Evolutionary conservation across 495 filamentous ascomycete genomes (phyloP).

Genomic region (Cercophora sp.): DNA sequence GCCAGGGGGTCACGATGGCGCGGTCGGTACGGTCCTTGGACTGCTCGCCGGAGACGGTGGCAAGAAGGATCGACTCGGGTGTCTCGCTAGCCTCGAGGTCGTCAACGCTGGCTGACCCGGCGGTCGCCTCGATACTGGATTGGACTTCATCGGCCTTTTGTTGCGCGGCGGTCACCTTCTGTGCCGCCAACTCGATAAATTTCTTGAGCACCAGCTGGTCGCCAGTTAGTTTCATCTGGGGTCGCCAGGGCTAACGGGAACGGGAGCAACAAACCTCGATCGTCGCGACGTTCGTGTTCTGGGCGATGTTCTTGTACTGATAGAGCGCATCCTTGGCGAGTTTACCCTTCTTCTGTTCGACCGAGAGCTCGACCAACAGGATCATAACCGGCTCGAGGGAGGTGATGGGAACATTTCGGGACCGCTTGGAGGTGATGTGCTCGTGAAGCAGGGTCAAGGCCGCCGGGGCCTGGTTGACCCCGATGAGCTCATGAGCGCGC

Average conservation of each 20-base stretch:
- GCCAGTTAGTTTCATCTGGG: conserved; percentile 21
- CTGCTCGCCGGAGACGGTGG: conserved; percentile 96
- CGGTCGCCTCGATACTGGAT: conserved; percentile 74
- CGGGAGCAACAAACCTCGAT: conserved; percentile 65
- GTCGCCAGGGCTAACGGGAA: neutral
- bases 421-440: conserved; percentile 97
- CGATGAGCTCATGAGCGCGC: conserved; percentile 96
- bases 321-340: conserved; percentile 97
- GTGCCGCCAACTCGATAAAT: conserved; percentile 94
- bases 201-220: conserved; percentile 80
- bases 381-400: conserved; percentile 98
- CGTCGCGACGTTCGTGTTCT: conserved; percentile 97
- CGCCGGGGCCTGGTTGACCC: conserved; percentile 86
- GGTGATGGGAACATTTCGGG: conserved; percentile 93
- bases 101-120: conserved; percentile 64
- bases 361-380: conserved; percentile 91
- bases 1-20: conserved; percentile 96
- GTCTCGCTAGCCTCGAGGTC: conserved; percentile 97
- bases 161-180: conserved; percentile 95
- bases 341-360: conserved; percentile 95
- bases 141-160: conserved; percentile 93
- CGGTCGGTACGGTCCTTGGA: conserved; percentile 94
- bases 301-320: conserved; percentile 98
- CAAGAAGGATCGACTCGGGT: conserved; percentile 94
- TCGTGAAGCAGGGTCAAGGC: conserved; percentile 95